Percentiles rank a stretch among this genome's conserved stretches.
phyloP scores from a whole-genome alignment of 2,329 filamentous ascomycete species.

The Tolypocladium tundrense region DNA sequence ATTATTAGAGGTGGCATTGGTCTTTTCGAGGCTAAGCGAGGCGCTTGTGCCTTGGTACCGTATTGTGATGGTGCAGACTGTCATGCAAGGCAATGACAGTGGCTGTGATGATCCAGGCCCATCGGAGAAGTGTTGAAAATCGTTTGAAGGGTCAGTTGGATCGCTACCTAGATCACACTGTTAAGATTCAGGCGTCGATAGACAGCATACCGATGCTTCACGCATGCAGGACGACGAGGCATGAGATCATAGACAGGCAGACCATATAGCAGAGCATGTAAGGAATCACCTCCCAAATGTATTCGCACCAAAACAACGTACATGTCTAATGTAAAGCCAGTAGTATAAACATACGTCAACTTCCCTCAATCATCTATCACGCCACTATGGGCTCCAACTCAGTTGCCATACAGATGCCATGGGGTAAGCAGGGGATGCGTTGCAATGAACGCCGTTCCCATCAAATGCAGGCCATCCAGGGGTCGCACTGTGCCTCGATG shows the following conservation, averaged over 20 bases:
- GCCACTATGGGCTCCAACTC: slow-evolving; percentile 1
- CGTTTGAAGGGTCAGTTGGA: neutral
- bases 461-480: slow-evolving; percentile 26
- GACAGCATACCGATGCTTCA: neutral
- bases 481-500: slow-evolving; percentile 25
- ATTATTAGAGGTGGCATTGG: neutral
- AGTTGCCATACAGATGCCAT: slow-evolving; percentile 4
- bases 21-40: neutral
- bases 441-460: neutral
- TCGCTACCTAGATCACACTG: too few relatives aligned
- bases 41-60: neutral
- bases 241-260: too few relatives aligned
- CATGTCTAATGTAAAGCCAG: slow-evolving; percentile 8
- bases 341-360: slow-evolving; percentile 6
- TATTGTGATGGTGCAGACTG: neutral
- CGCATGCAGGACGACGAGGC: too few relatives aligned
- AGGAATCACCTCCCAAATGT: neutral
- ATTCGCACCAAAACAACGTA: slow-evolving; percentile 4
- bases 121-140: neutral
- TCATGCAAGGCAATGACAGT: too few relatives aligned
- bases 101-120: too few relatives aligned
- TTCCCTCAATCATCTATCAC: slow-evolving; percentile 4
- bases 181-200: neutral
- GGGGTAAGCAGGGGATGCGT: neutral
- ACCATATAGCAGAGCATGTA: neutral